Percentiles rank a stretch among this genome's conserved stretches.
Conservation (phyloP, 2,329 filamentous ascomycete genomes). For the Dothistroma septosporum region DNA sequence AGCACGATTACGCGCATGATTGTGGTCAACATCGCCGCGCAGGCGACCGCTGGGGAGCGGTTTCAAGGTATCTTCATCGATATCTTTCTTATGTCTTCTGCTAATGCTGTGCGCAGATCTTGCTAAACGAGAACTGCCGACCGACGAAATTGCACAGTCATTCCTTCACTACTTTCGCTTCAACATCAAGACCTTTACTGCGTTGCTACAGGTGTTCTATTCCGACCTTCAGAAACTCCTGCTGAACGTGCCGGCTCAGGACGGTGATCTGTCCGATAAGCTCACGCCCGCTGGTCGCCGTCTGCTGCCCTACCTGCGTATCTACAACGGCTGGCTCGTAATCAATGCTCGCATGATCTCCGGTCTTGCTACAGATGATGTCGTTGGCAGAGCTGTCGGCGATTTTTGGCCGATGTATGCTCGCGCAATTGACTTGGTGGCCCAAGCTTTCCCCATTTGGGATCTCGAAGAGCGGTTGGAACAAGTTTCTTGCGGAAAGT, state of each 20-base stretch:
- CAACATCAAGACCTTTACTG: conserved; percentile 72
- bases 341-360: conserved; percentile 53
- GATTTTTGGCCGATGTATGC: conserved; percentile 64
- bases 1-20: conserved; percentile 71
- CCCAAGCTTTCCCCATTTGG: conserved; percentile 54
- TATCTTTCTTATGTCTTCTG: neutral
- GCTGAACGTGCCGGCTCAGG: conserved; percentile 48
- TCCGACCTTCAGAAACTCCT: conserved; percentile 56
- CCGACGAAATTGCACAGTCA: conserved; percentile 33
- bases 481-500: conserved; percentile 47
- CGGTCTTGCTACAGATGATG: conserved; percentile 51
- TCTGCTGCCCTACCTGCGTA: conserved; percentile 59
- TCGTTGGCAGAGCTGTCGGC: conserved; percentile 55
- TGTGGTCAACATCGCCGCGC: conserved; percentile 80
- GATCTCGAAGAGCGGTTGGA: conserved; percentile 41
- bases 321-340: conserved; percentile 66
- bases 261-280: conserved; percentile 36
- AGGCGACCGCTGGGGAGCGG: conserved; percentile 63
- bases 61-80: conserved; percentile 49
- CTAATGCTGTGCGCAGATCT: conserved; percentile 1
- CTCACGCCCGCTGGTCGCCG: conserved; percentile 38
- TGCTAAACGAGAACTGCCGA: conserved; percentile 10
- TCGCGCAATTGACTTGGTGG: conserved; percentile 57
- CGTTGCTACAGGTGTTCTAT: conserved; percentile 65
- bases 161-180: conserved; percentile 66